Evolutionary conservation across 2,329 filamentous ascomycete species (phyloP).

Genomic region (Geosmithia morbida): DNA sequence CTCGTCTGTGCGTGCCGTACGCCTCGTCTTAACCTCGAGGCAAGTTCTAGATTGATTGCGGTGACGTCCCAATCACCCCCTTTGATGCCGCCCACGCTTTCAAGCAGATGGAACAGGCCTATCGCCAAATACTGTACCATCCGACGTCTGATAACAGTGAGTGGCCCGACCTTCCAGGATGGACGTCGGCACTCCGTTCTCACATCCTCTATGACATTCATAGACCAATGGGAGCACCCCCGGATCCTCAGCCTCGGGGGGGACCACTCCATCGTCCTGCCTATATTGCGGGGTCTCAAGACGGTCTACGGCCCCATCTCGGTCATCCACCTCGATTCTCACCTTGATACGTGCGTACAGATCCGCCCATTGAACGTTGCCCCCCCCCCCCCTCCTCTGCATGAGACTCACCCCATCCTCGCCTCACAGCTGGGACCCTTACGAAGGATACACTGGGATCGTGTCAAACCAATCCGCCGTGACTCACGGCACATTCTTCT

Average conservation of each 20-base stretch:
- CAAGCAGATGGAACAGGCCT: conserved; percentile 65
- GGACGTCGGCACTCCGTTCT: conserved; percentile 4
- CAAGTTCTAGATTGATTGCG: conserved; percentile 49
- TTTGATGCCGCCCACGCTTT: conserved; percentile 69
- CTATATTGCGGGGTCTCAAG: conserved; percentile 47
- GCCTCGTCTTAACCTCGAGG: conserved; percentile 26
- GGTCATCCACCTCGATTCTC: conserved; percentile 55
- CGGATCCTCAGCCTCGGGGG: conserved; percentile 49
- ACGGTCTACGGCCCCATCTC: conserved; percentile 44
- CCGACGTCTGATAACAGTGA: conserved; percentile 24
- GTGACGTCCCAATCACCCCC: conserved; percentile 69
- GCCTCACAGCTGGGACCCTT: background rate
- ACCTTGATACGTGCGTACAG: conserved; percentile 70
- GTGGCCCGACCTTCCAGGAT: background rate
- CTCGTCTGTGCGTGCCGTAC: background rate
- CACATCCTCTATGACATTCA: too few species aligned
- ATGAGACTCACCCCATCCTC: conserved; percentile 1
- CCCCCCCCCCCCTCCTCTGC: conserved; percentile 47
- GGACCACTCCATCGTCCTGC: conserved; percentile 54
- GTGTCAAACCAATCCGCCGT: conserved; percentile 23
- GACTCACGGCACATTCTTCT: conserved; percentile 79
- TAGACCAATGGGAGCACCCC: background rate
- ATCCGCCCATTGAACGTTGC: conserved; percentile 39
- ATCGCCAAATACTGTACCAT: conserved; percentile 12
- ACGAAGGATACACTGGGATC: conserved; percentile 15